Evolutionary conservation across 257 asterid genomes (phyloP), one percentile per base, ranked within the genome.

Genomic region (Schizonepeta tenuifolia): DNA sequence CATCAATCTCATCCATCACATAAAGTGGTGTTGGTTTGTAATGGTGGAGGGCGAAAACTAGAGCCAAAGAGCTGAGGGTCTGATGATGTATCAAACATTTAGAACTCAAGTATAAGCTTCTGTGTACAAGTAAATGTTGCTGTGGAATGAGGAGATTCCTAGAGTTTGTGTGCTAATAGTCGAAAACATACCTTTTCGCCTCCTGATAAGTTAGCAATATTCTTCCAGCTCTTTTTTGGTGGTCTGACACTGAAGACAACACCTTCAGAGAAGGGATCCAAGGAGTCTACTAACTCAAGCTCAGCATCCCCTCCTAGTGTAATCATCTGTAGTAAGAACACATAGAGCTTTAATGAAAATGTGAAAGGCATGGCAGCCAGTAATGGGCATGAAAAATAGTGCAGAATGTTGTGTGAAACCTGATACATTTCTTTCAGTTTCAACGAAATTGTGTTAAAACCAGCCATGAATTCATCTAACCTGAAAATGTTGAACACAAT

Each of bases 251-350:
- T 95, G 78, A 95, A 95, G 69, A 95, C 98, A 31, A 95, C 98
- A 20, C 99, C 98, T 82, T 95, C 99, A 15, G 99, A 94, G 73
- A 94, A 94, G 31, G 99, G 99, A 87, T 94, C 99, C 80, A 94
- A 82, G 49, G 99, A 94, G 83, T 94, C 99, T 7, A 94, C 95
- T 62, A 94, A 72, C 84, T 94, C 99, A 10, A 94, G 95, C 71
- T 94, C 99, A 24, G 99, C 99, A 71, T 94, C 99, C 24, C 99
- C 99, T 75, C 98, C 99, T 63, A 94, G 92, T 38, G 99, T 94
- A 75, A 91, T 94, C 99, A 94, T 94, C 98, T 94, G 84, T 12
- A 43, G n/a, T 55, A 76, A 66, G 70, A 79, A n/a, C 61, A 59
- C 22, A 57, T 44, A 67, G 13, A 65, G 44, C 11, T 40, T 12